A percentile compares a stretch with the other conserved stretches of the same genome.
phyloP scores from a whole-genome alignment of 2,329 filamentous ascomycete genomes.

The Aaosphaeria pasadenensis region DNA sequence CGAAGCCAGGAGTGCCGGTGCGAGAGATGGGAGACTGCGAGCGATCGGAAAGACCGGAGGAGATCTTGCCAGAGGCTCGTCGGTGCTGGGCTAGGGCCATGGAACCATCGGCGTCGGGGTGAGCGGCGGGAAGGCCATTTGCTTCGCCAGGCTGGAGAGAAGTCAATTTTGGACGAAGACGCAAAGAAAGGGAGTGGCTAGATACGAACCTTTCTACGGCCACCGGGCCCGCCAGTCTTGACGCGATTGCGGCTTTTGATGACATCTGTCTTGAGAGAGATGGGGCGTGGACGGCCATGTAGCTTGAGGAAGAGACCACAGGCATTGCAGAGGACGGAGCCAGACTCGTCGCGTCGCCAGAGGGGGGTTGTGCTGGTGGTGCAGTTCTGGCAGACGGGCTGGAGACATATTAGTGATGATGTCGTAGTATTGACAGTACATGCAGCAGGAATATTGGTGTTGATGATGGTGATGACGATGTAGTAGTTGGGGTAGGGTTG shows the following conservation, averaged over 20 bases:
- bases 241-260: constrained; percentile 99
- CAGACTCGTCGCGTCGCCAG: constrained; percentile 95
- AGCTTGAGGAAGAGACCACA: constrained; percentile 97
- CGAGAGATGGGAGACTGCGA: constrained; percentile 77
- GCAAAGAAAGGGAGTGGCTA: constrained; percentile 10
- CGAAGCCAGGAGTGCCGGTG: constrained; percentile 73
- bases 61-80: constrained; percentile 68
- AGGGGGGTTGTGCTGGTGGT: constrained; percentile 91
- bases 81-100: constrained; percentile 58
- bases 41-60: constrained; percentile 70
- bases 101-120: constrained; percentile 56
- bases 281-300: constrained; percentile 87
- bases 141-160: constrained; percentile 25
- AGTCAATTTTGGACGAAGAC: background rate
- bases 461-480: constrained; percentile 3
- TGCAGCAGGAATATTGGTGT: constrained; percentile 41
- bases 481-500: background rate
- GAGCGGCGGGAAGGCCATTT: constrained; percentile 57
- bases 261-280: constrained; percentile 96
- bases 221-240: constrained; percentile 77
- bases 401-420: constrained; percentile 36
- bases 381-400: constrained; percentile 97
- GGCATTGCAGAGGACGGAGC: constrained; percentile 95
- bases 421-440: constrained; percentile 17
- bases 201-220: constrained; percentile 74